Percentiles rank a stretch among this genome's conserved stretches.
Evolutionary conservation across 352 stramenopile genomes (phyloP).

Genomic region (Pythium vanterpoolii): DNA sequence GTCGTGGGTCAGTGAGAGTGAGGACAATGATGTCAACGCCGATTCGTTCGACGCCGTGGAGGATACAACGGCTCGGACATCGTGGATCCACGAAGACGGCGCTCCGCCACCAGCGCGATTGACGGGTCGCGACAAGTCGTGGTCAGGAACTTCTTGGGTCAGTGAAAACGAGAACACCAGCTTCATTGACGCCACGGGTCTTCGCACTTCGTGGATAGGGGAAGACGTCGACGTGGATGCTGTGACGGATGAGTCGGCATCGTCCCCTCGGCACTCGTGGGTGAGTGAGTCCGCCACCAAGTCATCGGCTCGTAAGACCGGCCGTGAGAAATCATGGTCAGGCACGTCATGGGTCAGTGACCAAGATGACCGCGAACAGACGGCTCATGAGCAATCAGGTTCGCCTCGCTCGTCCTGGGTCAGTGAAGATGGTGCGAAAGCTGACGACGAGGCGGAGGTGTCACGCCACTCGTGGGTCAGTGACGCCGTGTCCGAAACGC

Average conservation of each 20-base stretch:
- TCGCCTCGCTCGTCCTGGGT: neutral
- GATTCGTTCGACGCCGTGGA: no score
- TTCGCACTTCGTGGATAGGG: conserved; percentile 13
- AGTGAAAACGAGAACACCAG: conserved; percentile 15
- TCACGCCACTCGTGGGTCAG: conserved; percentile 10
- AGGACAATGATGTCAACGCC: neutral
- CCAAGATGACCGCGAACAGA: no score
- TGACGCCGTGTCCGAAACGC: neutral
- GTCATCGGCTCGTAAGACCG: no score
- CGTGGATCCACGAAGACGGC: no score
- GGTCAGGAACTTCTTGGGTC: conserved; percentile 11
- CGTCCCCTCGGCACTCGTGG: conserved; percentile 5
- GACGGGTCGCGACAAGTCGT: conserved; percentile 7
- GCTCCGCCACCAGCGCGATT: no score
- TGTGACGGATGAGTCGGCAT: neutral
- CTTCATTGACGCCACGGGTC: neutral
- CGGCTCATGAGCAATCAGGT: no score
- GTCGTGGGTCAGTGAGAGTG: conserved; percentile 15
- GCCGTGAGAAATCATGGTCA: no score
- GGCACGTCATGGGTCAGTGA: no score
- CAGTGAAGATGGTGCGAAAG: neutral
- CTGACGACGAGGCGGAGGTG: neutral
- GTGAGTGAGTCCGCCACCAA: no score
- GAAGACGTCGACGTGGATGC: conserved; percentile 6
- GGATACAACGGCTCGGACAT: no score